Conservation (phyloP, 768 basidiomycete genomes). For the Nevesoporus exiguus region DNA sequence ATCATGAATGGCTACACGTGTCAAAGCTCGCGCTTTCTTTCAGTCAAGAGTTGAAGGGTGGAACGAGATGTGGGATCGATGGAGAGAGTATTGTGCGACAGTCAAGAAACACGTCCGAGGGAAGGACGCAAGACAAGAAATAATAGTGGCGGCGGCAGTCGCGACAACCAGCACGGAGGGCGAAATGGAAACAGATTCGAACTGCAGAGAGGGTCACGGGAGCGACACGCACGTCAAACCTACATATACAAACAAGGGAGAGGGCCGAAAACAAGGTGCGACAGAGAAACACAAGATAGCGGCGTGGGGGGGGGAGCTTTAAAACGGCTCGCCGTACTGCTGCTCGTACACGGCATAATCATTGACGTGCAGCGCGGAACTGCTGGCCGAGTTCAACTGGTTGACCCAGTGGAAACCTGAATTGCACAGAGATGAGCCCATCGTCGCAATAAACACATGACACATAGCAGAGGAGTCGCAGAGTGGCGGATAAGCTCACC, state of each 20-base stretch:
- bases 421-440: background rate
- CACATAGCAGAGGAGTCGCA: background rate
- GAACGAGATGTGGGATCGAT: too few relatives aligned
- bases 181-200: too few relatives aligned
- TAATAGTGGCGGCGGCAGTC: too few relatives aligned
- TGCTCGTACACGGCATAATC: constrained; percentile 29
- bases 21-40: too few relatives aligned
- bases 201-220: background rate
- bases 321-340: constrained; percentile 16
- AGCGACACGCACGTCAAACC: background rate
- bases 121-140: background rate
- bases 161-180: too few relatives aligned
- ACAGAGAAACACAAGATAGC: background rate
- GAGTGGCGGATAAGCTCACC: constrained; percentile 35
- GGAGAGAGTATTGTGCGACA: too few relatives aligned
- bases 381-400: constrained; percentile 22
- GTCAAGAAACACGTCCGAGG: background rate
- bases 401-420: constrained; percentile 37
- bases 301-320: background rate
- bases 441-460: background rate
- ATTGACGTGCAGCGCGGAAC: constrained; percentile 19
- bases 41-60: too few relatives aligned
- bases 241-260: background rate
- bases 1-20: too few relatives aligned
- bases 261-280: background rate